These are phyloP conservation scores for Cadophora luteo-olivacea DNA, from an alignment of 2,329 filamentous ascomycete genomes.

Conservation along the genomic window DNA sequence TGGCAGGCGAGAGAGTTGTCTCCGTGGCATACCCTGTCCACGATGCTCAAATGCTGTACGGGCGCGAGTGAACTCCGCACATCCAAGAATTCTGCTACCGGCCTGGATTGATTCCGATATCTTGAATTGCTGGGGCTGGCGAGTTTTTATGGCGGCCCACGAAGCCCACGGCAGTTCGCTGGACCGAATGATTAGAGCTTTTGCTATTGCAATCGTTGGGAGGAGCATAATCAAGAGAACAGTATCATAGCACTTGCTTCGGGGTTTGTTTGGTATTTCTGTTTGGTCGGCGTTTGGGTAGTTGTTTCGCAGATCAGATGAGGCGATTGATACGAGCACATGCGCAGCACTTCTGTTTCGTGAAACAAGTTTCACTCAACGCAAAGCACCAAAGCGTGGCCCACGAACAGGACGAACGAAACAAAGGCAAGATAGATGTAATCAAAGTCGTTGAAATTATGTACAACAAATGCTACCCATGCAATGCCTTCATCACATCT, in stretches of 20 bases:
- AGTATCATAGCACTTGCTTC: constrained; percentile 1
- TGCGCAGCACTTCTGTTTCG: background rate
- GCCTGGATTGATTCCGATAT: too few species aligned
- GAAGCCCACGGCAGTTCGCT: background rate
- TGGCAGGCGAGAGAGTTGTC: background rate
- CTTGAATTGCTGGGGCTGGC: too few species aligned
- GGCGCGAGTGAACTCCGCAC: background rate
- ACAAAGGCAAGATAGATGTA: background rate
- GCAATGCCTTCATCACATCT: constrained; percentile 7
- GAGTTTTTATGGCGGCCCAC: background rate
- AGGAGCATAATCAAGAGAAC: background rate
- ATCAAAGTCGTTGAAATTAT: constrained; percentile 14
- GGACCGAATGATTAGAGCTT: background rate
- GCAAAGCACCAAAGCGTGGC: background rate
- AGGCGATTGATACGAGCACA: constrained; percentile 1
- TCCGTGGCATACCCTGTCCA: constrained; percentile 8
- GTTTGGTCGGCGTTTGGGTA: constrained; percentile 9
- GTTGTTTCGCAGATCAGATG: constrained; percentile 17
- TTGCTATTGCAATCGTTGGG: background rate
- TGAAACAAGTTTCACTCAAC: background rate
- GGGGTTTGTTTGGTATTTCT: background rate
- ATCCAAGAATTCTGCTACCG: background rate
- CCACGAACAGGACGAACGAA: background rate
- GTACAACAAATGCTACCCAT: constrained; percentile 9
- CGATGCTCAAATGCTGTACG: background rate